Evolutionary conservation across 805 yeast genomes (phyloP).

Genomic region (Yarrowia sp.): DNA sequence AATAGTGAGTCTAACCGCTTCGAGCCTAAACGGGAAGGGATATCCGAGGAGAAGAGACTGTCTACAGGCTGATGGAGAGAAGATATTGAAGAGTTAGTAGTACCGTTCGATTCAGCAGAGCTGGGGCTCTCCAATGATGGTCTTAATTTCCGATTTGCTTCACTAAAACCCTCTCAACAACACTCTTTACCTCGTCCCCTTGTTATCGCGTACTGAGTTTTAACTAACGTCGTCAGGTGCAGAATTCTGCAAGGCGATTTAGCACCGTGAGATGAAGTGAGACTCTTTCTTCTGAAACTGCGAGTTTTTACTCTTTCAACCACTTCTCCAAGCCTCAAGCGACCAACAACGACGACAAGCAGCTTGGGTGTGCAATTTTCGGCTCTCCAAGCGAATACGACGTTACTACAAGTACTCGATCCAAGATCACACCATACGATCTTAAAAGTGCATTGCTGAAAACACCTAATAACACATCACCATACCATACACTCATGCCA

Average conservation of each 20-base stretch:
- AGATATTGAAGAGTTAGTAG: no score
- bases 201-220: constrained; percentile 14
- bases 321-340: no score
- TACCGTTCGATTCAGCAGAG: no score
- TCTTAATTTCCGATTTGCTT: no score
- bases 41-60: constrained; percentile 5
- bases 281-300: neutral
- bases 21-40: constrained; percentile 36
- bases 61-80: no score
- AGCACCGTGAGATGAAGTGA: neutral
- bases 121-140: no score
- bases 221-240: neutral
- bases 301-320: no score
- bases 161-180: no score
- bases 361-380: no score
- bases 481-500: neutral
- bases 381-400: no score
- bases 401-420: no score
- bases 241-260: constrained; percentile 15
- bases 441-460: neutral
- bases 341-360: no score
- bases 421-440: neutral
- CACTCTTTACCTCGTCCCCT: neutral
- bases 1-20: constrained; percentile 25
- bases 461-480: neutral